Conservation (phyloP, 768 basidiomycete genomes). For the Solioccasus polychromus region DNA sequence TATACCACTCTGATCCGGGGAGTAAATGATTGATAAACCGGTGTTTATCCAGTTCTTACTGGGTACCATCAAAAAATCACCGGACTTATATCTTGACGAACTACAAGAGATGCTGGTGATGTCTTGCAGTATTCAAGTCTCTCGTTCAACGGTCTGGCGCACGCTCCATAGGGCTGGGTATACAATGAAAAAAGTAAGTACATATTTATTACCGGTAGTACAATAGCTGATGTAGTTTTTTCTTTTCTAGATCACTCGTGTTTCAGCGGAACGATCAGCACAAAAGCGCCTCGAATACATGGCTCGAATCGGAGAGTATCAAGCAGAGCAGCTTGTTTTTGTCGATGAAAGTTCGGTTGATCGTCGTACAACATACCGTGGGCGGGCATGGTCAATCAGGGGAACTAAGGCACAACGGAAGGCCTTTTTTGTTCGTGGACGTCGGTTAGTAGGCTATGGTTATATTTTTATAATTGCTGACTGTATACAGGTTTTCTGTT, state of each 20-base stretch:
- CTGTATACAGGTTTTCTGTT: slow-evolving; percentile 20
- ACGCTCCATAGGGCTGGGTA: background rate
- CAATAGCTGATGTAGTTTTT: background rate
- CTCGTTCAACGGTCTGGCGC: background rate
- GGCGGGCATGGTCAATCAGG: no score
- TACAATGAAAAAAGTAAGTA: background rate
- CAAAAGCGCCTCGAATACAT: background rate
- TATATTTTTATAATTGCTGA: background rate
- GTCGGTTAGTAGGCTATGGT: background rate
- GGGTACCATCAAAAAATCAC: background rate
- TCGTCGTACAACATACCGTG: no score
- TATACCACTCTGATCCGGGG: no score
- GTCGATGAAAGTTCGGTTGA: no score
- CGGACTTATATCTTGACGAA: background rate
- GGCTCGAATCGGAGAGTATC: background rate
- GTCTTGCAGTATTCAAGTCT: background rate
- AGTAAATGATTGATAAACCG: no score
- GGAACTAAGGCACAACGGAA: background rate
- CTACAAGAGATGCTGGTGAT: background rate
- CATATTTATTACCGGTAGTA: background rate
- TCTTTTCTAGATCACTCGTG: background rate
- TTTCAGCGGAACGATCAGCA: background rate
- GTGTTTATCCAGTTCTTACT: background rate
- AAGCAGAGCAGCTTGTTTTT: no score
- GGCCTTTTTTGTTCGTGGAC: background rate